Evolutionary conservation across 495 filamentous ascomycete species (phyloP).

Genomic region (Trichoderma virens): DNA sequence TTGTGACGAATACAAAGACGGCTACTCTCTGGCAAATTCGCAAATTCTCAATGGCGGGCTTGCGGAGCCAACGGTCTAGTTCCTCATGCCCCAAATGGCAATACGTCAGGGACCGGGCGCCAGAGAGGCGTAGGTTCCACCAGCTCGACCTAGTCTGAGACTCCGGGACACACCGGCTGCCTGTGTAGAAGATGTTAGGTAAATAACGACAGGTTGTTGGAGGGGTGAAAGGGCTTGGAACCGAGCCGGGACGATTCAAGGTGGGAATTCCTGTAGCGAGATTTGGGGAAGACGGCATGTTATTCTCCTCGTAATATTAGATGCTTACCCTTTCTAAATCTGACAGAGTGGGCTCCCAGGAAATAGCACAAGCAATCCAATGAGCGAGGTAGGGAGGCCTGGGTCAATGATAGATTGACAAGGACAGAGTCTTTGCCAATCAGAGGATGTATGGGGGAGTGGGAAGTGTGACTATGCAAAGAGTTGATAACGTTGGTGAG

Average conservation of each 20-base stretch:
- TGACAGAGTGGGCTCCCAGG: background rate
- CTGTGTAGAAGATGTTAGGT: background rate
- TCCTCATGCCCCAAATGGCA: background rate
- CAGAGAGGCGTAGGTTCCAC: slow-evolving; percentile 6
- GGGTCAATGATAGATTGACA: background rate
- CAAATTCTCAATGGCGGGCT: slow-evolving; percentile 9
- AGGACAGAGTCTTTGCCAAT: background rate
- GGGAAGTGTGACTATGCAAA: background rate
- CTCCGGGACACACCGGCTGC: background rate
- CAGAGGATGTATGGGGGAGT: background rate
- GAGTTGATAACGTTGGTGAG: background rate
- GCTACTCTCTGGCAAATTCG: slow-evolving; percentile 1
- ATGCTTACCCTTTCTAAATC: background rate
- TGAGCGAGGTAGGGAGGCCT: background rate
- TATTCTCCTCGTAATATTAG: background rate
- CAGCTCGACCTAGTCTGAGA: background rate
- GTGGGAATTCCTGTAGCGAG: background rate
- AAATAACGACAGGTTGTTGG: background rate
- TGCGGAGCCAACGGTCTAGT: background rate
- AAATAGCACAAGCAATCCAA: background rate
- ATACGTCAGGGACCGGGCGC: slow-evolving; percentile 4
- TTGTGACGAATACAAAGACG: slow-evolving; percentile 4
- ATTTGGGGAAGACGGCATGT: background rate
- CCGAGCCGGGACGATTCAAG: background rate
- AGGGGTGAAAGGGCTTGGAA: background rate